Evolutionary conservation across 1,284 basidiomycete species (phyloP).

Genomic region (Trametes polyzona): DNA sequence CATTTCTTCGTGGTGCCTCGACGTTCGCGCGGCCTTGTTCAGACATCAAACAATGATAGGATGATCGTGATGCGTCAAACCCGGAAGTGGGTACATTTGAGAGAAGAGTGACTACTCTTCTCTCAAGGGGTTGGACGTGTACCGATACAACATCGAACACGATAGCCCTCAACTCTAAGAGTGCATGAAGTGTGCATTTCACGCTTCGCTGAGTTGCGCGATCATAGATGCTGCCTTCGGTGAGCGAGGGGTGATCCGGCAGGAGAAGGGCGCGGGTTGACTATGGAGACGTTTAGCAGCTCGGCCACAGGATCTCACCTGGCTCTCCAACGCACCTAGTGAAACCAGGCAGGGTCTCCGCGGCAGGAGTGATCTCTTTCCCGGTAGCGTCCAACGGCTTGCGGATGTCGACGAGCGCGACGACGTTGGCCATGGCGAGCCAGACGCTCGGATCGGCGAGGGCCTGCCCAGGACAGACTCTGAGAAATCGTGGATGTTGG

Average conservation of each 20-base stretch:
- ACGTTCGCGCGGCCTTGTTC: too few relatives aligned
- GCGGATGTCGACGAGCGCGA: slow-evolving; percentile 8
- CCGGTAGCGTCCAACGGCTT: not conserved
- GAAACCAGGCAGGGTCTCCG: slow-evolving; percentile 32
- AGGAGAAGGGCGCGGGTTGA: slow-evolving; percentile 9
- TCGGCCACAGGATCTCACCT: too few relatives aligned
- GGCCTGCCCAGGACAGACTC: slow-evolving; percentile 10
- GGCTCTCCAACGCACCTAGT: slow-evolving; percentile 21
- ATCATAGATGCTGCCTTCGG: not conserved
- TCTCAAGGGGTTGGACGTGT: too few relatives aligned
- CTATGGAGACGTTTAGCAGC: not conserved
- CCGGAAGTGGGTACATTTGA: too few relatives aligned
- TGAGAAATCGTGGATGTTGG: slow-evolving; percentile 24
- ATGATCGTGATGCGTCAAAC: too few relatives aligned
- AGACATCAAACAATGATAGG: too few relatives aligned
- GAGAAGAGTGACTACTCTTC: too few relatives aligned
- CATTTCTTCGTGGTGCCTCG: too few relatives aligned
- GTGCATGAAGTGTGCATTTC: too few relatives aligned
- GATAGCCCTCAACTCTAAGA: too few relatives aligned
- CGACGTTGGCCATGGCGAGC: slow-evolving; percentile 3
- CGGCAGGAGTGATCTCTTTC: slow-evolving; percentile 16
- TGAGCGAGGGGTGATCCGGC: slow-evolving; percentile 3
- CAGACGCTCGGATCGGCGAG: slow-evolving; percentile 6
- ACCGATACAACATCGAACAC: too few relatives aligned
- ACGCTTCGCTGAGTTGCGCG: not conserved